Evolutionary conservation across 768 basidiomycete genomes (phyloP).

Genomic region (Boletus barrowsii): DNA sequence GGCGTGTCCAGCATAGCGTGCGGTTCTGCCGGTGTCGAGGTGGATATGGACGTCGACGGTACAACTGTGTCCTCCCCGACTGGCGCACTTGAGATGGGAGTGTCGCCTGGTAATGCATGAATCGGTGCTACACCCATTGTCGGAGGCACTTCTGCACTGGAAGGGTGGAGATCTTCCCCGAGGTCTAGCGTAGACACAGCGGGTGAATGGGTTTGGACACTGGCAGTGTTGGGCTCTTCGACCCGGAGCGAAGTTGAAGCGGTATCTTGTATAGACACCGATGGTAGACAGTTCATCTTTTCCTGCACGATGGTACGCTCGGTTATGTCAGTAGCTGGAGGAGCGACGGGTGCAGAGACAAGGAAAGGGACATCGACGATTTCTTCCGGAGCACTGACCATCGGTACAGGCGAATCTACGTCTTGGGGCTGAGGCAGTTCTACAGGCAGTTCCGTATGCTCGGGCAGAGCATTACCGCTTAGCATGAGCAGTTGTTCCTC

Average conservation of each 20-base stretch:
- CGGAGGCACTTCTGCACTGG: background rate
- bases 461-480: background rate
- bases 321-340: background rate
- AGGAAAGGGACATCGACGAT: conserved; percentile 10
- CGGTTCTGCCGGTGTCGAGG: background rate
- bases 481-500: background rate
- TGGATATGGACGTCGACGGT: background rate
- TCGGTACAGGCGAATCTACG: background rate
- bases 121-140: background rate
- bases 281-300: background rate
- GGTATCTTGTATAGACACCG: conserved; percentile 4
- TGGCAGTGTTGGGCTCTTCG: conserved; percentile 6
- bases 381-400: conserved; percentile 1
- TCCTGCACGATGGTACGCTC: background rate
- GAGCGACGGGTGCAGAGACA: background rate
- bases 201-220: conserved; percentile 9
- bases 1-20: background rate
- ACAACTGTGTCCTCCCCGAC: background rate
- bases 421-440: background rate
- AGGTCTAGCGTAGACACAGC: conserved; percentile 21
- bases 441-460: background rate
- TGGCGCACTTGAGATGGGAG: background rate
- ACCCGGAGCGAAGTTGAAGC: conserved; percentile 6
- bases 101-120: background rate
- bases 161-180: background rate